These are phyloP conservation scores for Brassica balearica DNA, from an alignment of 441 rosid species.

Conservation along the genomic window DNA sequence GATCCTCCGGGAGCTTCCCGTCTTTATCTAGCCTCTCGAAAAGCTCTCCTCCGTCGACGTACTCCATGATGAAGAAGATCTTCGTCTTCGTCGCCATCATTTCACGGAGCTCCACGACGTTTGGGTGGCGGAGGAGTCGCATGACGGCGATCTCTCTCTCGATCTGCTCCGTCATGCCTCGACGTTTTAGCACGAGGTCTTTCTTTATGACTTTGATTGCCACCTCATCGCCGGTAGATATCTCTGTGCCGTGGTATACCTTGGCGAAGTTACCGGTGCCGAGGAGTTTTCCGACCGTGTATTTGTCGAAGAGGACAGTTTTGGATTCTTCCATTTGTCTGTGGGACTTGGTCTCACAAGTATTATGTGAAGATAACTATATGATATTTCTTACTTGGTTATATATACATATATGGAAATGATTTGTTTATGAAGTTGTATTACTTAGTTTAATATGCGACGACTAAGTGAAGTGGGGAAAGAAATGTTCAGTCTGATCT, in stretches of 20 bases:
- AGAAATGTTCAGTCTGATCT: constrained; percentile 38
- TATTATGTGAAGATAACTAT: background rate
- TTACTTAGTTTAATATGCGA: constrained; percentile 25
- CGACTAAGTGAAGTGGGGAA: constrained; percentile 30
- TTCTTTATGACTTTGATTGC: constrained; percentile 76
- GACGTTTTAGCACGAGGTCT: constrained; percentile 59
- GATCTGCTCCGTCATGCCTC: constrained; percentile 85
- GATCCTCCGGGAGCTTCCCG: constrained; percentile 75
- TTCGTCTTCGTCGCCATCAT: constrained; percentile 76
- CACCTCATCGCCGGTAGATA: constrained; percentile 62
- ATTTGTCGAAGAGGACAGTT: constrained; percentile 63
- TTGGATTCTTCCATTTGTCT: constrained; percentile 48
- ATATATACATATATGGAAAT: constrained; percentile 20
- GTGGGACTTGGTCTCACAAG: constrained; percentile 23
- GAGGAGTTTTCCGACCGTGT: constrained; percentile 66
- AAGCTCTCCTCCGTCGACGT: constrained; percentile 82
- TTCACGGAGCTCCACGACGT: constrained; percentile 75
- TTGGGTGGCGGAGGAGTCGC: constrained; percentile 79
- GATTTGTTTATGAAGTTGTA: constrained; percentile 15
- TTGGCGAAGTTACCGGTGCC: constrained; percentile 87
- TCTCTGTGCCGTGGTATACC: constrained; percentile 64
- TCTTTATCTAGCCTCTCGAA: constrained; percentile 70
- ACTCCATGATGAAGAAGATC: constrained; percentile 82
- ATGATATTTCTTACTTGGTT: background rate
- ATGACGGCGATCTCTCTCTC: constrained; percentile 76